Evolutionary conservation across 2,329 filamentous ascomycete genomes (phyloP), one percentile per base, ranked within the genome.

Genomic region (Cladosporium velox): DNA sequence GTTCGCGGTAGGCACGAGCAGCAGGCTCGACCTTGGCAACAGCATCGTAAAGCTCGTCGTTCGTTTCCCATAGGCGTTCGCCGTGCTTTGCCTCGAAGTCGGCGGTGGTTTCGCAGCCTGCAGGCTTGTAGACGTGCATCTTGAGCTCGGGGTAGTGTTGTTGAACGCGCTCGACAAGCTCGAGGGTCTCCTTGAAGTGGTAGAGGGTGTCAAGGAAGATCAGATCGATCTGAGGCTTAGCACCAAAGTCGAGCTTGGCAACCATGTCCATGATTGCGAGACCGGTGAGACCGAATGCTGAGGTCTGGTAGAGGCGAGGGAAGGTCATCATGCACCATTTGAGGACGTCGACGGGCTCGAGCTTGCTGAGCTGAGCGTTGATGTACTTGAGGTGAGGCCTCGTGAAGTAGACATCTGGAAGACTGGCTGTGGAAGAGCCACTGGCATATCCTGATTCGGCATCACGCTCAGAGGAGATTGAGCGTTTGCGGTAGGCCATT

Each of bases 11-110:
- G 7, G 95, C 92, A 68, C 95, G 89, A 81, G 97, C 90, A 65
- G 93, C 92, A 18, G 95, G 95, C 84, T 99, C 95, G 59, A 99
- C 95, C 84, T 99, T 99, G 81, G 93, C 95, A 69, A 95, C 85
- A 85, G 92, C 98, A 85, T 99, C 95, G 81, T 99, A 99, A 75
- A 94, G 86, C 75, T 97, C 91, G 59, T 93, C 86, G 70, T 95
- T 90, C 35, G 84, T 87, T 77, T 97, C 91, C 89, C 93, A 99
- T 58, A 98, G 83, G 71, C 88, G 87, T 76, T 89, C 84, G 75
- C 95, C 95, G 76, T 97, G 92, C 74, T 88, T 89, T 68, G 86
- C 83, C 77, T 92, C 90, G 75, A 99, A 97, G 70, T 96, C 90
- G 61, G 86, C 86, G 21, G 86, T 85, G 0, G 86, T 93, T 65